Percentiles rank a stretch among this genome's conserved stretches.
Conservation (phyloP, 306 rosid genomes). For the Lablab purpureus region DNA sequence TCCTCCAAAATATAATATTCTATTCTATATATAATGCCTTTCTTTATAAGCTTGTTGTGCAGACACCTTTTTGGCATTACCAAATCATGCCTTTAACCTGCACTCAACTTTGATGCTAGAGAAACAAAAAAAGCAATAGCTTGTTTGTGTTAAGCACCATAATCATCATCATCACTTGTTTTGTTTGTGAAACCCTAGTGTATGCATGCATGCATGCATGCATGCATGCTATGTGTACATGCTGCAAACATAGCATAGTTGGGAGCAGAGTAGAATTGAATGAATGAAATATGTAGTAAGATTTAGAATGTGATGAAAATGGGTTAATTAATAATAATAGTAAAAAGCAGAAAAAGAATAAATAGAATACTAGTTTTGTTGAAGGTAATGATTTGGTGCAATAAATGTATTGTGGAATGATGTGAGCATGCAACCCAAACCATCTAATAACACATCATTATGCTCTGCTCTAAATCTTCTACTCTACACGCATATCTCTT, state of each 20-base stretch:
- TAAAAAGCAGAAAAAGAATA: too few species aligned
- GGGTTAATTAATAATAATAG: too few species aligned
- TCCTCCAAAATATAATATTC: neutral
- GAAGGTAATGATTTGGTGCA: conserved; percentile 66
- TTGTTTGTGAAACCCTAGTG: too few species aligned
- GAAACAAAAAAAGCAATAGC: neutral
- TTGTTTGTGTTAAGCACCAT: too few species aligned
- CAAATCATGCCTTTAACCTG: too few species aligned
- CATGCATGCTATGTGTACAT: conserved; percentile 13
- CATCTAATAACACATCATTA: conserved; percentile 21
- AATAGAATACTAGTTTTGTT: conserved; percentile 10
- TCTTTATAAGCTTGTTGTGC: neutral
- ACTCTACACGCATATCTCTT: too few species aligned
- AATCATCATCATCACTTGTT: neutral
- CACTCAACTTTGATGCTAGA: conserved; percentile 1
- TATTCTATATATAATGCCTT: neutral
- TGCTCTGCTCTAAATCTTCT: too few species aligned
- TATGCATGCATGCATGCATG: too few species aligned
- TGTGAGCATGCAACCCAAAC: conserved; percentile 54
- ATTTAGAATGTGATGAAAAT: too few species aligned
- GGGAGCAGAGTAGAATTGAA: too few species aligned
- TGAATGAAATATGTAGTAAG: too few species aligned
- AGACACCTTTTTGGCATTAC: too few species aligned
- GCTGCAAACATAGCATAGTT: conserved; percentile 11
- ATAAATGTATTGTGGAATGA: conserved; percentile 54